Evolutionary conservation across 2,329 filamentous ascomycete species (phyloP), one percentile per base, ranked within the genome.

Genomic region (Torrubiella hemipterigena): DNA sequence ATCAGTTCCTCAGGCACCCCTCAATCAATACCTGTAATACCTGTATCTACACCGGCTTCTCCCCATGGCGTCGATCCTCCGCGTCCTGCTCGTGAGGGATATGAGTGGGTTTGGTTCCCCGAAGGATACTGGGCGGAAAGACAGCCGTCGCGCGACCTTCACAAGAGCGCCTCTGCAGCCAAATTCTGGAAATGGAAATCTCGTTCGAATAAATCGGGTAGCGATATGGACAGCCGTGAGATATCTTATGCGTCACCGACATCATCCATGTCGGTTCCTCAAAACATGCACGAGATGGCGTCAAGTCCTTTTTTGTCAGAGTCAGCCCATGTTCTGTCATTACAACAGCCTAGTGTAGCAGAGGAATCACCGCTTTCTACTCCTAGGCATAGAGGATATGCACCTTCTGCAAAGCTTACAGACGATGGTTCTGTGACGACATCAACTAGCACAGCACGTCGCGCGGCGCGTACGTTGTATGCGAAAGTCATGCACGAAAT

Each of bases 21-120:
- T n/a, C n/a, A n/a, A n/a, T n/a, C n/a, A n/a, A n/a, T n/a, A n/a
- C n/a, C n/a, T n/a, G n/a, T n/a, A n/a, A n/a, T n/a, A n/a, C n/a
- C n/a, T n/a, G n/a, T n/a, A n/a, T n/a, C n/a, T n/a, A n/a, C n/a
- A n/a, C n/a, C n/a, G n/a, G n/a, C n/a, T n/a, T 31, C 39, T 16
- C 35, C 33, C 6, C 54, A 48, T 13, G 49, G 47, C 12, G 46
- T 66, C 17, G 69, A 75, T 34, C 70, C 70, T 3, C 71, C 70
- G 16, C 63, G 71, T 3, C 60, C 65, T n/a, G 52, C 71, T 32
- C 64, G 52, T 29, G 58, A 65, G 27, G 69, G 70, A 24, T 59
- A 52, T 43, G 71, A 76, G 52, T 76, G 69, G 71, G 71, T 75
- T 16, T 75, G 70, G 71, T 74, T 70, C 45, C 70, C 71, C 2